Evolutionary conservation across 257 asterid species (phyloP), one percentile per base, ranked within the genome.

Genomic region (Cynanchum wilfordii): DNA sequence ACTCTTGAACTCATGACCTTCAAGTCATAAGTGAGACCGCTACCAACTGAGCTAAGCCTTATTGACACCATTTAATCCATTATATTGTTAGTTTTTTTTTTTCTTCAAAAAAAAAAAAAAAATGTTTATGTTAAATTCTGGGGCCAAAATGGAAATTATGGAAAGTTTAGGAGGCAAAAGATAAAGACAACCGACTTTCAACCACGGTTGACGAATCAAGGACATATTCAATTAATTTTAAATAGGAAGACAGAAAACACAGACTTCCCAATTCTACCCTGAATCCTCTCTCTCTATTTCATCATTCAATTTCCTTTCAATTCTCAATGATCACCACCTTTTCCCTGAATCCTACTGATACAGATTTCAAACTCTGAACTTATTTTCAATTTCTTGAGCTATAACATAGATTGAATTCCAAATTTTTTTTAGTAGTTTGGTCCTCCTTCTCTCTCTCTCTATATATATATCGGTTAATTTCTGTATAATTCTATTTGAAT

Each of bases 271-370:
- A 38, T 5, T 16, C 66, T 36, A 4, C 40, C 74, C 57, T 44
- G 45, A 72, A 42, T 22, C 57, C 30, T 74, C 77, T 64, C 72
- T 60, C 72, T 60, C 52, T 36, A 27, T 72, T 22, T 59, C 76
- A 72, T 58, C 78, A 8, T 27, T 55, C 72, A 57, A 56, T 29
- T 45, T 29, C 62, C 73, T 73, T 59, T 75, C 69, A 42, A 42
- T 29, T 12, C 78, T 75, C 66, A 38, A 38, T 64, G 68, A 56
- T 67, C 73, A 57, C 36, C 68, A 33, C 56, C 22, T 9, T 7
- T 24, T 1, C 47, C 69, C 38, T n/a, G 11, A 42, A 12, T 0
- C 45, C 27, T 16, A 63, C 27, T 63, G 24, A 30, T 63, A 19
- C 27, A 17, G 49, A 15, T 60, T 42, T 65, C 30, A 5, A 10